These are phyloP conservation scores for Lasiodiplodia citricola DNA, from an alignment of 2,329 filamentous ascomycete genomes.

Conservation along the genomic window DNA sequence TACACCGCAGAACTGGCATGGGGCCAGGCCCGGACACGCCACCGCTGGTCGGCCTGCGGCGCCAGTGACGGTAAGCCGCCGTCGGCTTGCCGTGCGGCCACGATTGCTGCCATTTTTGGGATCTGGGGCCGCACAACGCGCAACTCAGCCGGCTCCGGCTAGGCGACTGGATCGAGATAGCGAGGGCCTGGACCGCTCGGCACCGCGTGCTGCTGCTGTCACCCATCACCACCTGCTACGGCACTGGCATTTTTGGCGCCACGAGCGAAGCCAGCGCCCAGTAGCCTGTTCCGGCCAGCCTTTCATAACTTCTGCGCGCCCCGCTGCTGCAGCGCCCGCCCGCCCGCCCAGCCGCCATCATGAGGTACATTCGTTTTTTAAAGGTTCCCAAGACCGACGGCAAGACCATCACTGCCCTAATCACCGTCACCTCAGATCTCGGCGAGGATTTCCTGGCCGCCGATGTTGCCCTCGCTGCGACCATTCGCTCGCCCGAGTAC, in stretches of 20 bases:
- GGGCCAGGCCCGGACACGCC: background rate
- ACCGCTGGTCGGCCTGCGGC: background rate
- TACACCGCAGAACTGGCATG: background rate
- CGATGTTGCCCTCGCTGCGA: constrained; percentile 51
- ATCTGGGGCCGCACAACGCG: background rate
- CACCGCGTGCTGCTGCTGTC: background rate
- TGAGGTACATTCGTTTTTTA: constrained; percentile 70
- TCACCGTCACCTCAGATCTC: constrained; percentile 72
- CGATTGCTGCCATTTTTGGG: background rate
- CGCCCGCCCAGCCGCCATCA: constrained; percentile 27
- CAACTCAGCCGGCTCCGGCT: background rate
- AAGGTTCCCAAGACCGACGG: constrained; percentile 62
- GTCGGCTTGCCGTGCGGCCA: background rate
- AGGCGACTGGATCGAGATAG: background rate
- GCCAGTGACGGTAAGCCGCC: background rate
- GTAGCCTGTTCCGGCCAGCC: background rate
- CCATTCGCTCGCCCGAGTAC: constrained; percentile 39
- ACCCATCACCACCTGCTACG: background rate
- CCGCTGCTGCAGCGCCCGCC: constrained; percentile 10
- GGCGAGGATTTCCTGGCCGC: constrained; percentile 67
- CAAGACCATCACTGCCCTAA: constrained; percentile 55
- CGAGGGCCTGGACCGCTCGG: constrained; percentile 16
- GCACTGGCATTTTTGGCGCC: background rate
- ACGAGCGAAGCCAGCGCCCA: background rate
- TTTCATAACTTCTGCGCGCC: constrained; percentile 2